These are phyloP conservation scores for Combretum micranthum DNA, from an alignment of 345 rosid genomes.

Conservation along the genomic window DNA sequence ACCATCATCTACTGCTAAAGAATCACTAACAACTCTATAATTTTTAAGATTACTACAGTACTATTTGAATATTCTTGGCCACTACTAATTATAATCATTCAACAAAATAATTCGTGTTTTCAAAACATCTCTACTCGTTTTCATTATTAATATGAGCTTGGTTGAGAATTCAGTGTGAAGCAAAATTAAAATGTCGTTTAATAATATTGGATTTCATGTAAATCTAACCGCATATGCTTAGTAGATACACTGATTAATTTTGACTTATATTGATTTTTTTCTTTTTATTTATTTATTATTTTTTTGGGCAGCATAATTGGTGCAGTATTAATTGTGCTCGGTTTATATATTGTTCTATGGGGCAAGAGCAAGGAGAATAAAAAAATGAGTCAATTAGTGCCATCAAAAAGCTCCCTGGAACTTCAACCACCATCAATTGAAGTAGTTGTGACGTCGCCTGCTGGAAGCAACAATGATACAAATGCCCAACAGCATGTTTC, in stretches of 20 bases:
- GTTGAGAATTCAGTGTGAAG: background rate
- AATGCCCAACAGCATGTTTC: background rate
- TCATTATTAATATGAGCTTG: background rate
- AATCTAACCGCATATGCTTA: too few species aligned
- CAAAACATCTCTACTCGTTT: background rate
- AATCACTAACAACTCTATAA: too few species aligned
- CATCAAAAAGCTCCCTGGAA: background rate
- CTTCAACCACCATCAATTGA: background rate
- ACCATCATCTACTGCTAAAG: too few species aligned
- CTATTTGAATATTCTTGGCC: too few species aligned
- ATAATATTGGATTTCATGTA: too few species aligned
- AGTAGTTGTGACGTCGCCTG: background rate
- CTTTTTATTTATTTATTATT: too few species aligned
- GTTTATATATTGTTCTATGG: conserved; percentile 51
- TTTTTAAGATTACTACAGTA: too few species aligned
- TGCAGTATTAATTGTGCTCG: conserved; percentile 32
- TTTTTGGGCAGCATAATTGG: conserved; percentile 49
- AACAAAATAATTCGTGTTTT: background rate
- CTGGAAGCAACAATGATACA: background rate
- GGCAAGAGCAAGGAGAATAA: conserved; percentile 35
- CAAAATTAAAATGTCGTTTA: too few species aligned
- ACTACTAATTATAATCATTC: too few species aligned
- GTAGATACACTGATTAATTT: background rate
- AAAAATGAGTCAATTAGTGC: background rate
- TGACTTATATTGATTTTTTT: background rate